Evolutionary conservation across 2,329 filamentous ascomycete genomes (phyloP), one percentile per base, ranked within the genome.

Genomic region (Diplocarpon mali): DNA sequence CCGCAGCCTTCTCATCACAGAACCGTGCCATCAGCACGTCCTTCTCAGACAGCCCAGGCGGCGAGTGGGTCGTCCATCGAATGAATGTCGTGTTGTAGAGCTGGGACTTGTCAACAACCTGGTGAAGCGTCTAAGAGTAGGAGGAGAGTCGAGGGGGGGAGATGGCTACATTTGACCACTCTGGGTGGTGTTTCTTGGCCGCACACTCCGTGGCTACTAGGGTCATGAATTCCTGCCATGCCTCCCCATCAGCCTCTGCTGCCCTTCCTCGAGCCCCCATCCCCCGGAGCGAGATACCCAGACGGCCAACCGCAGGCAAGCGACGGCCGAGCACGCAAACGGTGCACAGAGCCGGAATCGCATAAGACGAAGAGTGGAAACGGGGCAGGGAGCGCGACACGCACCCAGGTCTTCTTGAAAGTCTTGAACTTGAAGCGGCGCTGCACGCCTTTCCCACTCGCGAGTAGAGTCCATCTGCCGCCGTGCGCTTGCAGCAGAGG

Each of bases 21-120:
- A 75, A 67, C 5, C 60, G 57, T 0, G 82, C 83, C 62, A 86
- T 71, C 31, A 67, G 56, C 24, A 82, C 63, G 57, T 86, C 82
- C 57, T 76, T 77, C 15, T 64, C 63, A 0, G 78, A 81, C n/a
- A 87, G 64, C 1, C 83, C 82, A 8, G 67, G 64, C 0, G 80
- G 81, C 46, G 65, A 72, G 59, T 86, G 83, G 1, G 82, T 86
- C 8, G 80, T 85, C 83, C 82, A 86, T 39, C 79, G 74, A 50
- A 87, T 76, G 54, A 78, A 78, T 0, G 76, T 75, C 5, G 73
- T 80, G 59, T 83, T 85, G 64, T 81, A 86, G 8, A 83, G 72
- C 78, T 82, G 38, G 3, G 6, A 14, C 14, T 20, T 20, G 15
- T 35, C n/a, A 28, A 20, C 35, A 14, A 42, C 13, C 15, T 42